Percentiles rank a stretch among this genome's conserved stretches.
phyloP scores from a whole-genome alignment of 2,329 filamentous ascomycete species.

The Fusarium mundagurra region DNA sequence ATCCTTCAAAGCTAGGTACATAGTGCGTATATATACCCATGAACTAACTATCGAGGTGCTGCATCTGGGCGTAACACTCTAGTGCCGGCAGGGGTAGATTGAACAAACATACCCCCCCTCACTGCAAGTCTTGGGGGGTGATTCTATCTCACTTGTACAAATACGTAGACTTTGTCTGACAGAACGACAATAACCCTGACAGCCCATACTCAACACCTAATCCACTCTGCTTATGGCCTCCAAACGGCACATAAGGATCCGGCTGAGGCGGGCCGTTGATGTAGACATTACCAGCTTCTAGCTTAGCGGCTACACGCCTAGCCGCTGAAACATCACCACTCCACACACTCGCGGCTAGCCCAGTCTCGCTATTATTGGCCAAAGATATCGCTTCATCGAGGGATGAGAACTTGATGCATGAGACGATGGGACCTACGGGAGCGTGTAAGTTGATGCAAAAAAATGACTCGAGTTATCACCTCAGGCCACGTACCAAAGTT shows the following conservation, averaged over 20 bases:
- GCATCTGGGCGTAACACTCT: not conserved
- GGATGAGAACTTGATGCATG: not conserved
- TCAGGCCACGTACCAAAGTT: not conserved
- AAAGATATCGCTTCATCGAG: not conserved
- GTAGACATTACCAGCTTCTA: not conserved
- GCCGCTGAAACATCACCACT: not conserved
- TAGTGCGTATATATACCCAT: not conserved
- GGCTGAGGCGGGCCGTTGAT: constrained; percentile 4
- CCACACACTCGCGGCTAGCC: constrained; percentile 1
- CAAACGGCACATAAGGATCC: constrained; percentile 2
- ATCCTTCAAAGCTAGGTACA: not conserved
- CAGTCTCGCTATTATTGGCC: not conserved
- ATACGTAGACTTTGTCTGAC: not conserved
- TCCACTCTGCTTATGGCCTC: constrained; percentile 4
- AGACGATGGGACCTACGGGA: not conserved
- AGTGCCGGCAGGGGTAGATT: not conserved
- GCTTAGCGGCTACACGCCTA: not conserved
- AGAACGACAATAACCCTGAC: not conserved
- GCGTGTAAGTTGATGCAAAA: not conserved
- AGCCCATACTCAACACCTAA: constrained; percentile 1
- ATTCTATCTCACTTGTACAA: not conserved
- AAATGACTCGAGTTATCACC: not conserved
- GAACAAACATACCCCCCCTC: not conserved
- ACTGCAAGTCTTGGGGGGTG: not conserved
- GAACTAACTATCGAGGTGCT: not conserved